Evolutionary conservation across 179 eudicot species (phyloP).

Genomic region (Gypsophila paniculata): DNA sequence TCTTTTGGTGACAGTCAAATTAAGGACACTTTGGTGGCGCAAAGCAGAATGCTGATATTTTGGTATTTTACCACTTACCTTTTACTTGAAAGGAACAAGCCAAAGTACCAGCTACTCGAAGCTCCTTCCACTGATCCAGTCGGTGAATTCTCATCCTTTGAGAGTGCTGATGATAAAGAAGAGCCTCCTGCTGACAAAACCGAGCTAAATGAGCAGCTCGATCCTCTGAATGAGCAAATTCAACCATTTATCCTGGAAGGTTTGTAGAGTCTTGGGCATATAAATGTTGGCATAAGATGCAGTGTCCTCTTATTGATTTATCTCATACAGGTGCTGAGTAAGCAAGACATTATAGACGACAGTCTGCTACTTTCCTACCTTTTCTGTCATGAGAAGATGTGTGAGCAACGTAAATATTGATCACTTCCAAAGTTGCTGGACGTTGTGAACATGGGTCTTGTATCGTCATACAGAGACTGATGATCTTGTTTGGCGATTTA

Average conservation of each 20-base stretch:
- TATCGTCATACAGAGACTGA: not conserved
- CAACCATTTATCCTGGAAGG: slow-evolving; percentile 78
- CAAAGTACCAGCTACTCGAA: slow-evolving; percentile 74
- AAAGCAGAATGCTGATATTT: slow-evolving; percentile 71
- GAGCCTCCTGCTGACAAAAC: slow-evolving; percentile 32
- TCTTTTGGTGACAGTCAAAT: slow-evolving; percentile 66
- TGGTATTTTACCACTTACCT: slow-evolving; percentile 84
- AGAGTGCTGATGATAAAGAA: slow-evolving; percentile 34
- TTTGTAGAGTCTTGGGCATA: slow-evolving; percentile 56
- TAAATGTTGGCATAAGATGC: slow-evolving; percentile 39
- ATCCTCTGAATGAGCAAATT: slow-evolving; percentile 49
- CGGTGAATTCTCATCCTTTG: slow-evolving; percentile 30
- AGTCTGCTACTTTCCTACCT: slow-evolving; percentile 27
- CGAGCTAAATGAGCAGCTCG: slow-evolving; percentile 42
- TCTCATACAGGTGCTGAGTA: slow-evolving; percentile 64
- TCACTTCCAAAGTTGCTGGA: not conserved
- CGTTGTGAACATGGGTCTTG: not conserved
- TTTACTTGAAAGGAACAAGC: slow-evolving; percentile 83
- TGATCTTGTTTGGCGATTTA: not conserved
- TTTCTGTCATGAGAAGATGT: slow-evolving; percentile 32
- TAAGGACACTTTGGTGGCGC: slow-evolving; percentile 66
- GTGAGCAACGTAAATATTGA: slow-evolving; percentile 13
- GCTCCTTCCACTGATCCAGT: slow-evolving; percentile 43
- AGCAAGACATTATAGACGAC: slow-evolving; percentile 30
- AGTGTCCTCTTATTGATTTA: slow-evolving; percentile 33